Evolutionary conservation across 768 basidiomycete species (phyloP), one percentile per base, ranked within the genome.

Genomic region (Phanerodontia chrysosporium): DNA sequence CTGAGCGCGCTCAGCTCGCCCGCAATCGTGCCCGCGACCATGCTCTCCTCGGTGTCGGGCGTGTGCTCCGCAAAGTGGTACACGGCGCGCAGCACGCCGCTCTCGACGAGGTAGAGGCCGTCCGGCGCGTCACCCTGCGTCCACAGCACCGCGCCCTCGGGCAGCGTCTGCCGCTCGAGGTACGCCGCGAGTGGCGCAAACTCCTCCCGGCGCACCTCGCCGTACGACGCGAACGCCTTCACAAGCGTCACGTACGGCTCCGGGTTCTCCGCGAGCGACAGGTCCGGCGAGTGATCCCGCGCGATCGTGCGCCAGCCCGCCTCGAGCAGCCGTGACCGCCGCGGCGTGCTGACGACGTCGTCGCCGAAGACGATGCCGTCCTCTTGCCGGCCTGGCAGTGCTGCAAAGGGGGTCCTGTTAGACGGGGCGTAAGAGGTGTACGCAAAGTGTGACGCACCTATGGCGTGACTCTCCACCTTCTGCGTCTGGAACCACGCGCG

Each of bases 1-100:
- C 94, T 86, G 13, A 99, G 75, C 36, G 89, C 90, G 0, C 92
- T 87, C 54, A 99, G 72, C 72, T 98, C 96, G 0, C 96, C 96
- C 10, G 95, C 92, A 2, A 98, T 75, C 0, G 94, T 93, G 2
- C 95, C 95, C 3, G 92, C 85, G 0, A 95, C 92, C 94, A 96
- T 96, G 1, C 89, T 91, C 74, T 96, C 94, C 66, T 90, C 87
- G 51, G 93, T 84, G 5, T 73, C 70, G 25, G 82, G 80, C 6
- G 82, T 74, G 63, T 89, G 83, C 51, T 84, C 84, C 2, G 84
- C 84, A 68, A 94, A 95, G 46, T 51, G 59, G 73, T 98, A 98
- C 21, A 80, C 81, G 0, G 95, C 96, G 10, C 90, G 79, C 30
- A 99, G 77, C 30, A 93, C 83, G 8, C 96, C 96, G 0, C 86